Conservation (phyloP, 345 rosid genomes). For the Iberis pinnata region DNA sequence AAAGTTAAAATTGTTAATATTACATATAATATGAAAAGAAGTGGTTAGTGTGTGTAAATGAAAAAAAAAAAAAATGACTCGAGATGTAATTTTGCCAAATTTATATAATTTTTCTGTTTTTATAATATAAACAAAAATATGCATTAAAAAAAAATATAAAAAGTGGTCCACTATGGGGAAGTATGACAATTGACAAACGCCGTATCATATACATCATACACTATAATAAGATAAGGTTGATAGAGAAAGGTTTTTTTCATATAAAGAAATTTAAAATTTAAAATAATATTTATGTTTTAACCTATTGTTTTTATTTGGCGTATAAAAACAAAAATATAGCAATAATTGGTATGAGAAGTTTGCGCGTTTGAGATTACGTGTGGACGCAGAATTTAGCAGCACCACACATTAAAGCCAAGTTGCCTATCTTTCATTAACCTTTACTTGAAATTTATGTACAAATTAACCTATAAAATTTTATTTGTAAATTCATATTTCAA, state of each 20-base stretch:
- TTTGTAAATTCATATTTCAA: no score
- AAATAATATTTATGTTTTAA: background rate
- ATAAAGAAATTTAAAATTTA: background rate
- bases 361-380: constrained; percentile 21
- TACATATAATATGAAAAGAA: no score
- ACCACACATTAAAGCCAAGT: constrained; percentile 28
- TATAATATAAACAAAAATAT: background rate
- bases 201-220: constrained; percentile 19
- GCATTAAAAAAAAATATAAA: background rate
- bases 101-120: background rate
- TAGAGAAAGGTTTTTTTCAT: background rate
- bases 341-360: constrained; percentile 25
- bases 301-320: background rate
- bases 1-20: no score
- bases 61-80: no score
- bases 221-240: constrained; percentile 21
- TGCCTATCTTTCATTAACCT: constrained; percentile 3
- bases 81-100: no score
- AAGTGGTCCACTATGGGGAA: constrained; percentile 14
- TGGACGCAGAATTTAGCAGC: constrained; percentile 11
- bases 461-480: no score
- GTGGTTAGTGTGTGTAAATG: no score
- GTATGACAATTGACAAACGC: background rate
- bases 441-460: no score
- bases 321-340: constrained; percentile 6